These are phyloP conservation scores for Neurospora tetrasperma DNA, from an alignment of 495 filamentous ascomycete genomes.

Conservation along the genomic window DNA sequence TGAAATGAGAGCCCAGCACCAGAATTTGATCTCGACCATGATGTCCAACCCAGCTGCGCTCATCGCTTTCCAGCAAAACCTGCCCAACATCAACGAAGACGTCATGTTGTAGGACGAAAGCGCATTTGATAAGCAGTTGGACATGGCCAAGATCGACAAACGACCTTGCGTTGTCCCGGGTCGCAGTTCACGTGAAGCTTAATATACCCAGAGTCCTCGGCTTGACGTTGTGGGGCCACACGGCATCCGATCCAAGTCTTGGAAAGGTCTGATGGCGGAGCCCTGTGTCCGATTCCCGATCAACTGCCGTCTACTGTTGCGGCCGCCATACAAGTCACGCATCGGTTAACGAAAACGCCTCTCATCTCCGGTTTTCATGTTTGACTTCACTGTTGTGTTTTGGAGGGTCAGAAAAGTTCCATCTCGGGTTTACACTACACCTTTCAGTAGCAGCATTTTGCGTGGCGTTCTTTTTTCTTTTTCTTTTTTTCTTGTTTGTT, in stretches of 20 bases:
- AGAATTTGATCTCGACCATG: slow-evolving; percentile 29
- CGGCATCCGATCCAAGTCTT: neutral
- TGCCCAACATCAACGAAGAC: slow-evolving; percentile 42
- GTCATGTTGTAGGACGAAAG: slow-evolving; percentile 25
- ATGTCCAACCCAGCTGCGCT: slow-evolving; percentile 23
- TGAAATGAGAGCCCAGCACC: slow-evolving; percentile 26
- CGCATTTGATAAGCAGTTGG: neutral
- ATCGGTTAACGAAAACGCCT: neutral
- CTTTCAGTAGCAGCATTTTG: neutral
- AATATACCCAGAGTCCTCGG: neutral
- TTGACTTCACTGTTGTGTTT: neutral
- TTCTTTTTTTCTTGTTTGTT: neutral
- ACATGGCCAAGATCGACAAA: neutral
- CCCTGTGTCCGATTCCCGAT: neutral
- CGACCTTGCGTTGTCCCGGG: neutral
- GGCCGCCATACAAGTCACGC: neutral
- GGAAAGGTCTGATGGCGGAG: neutral
- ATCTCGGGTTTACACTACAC: neutral
- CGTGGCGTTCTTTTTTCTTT: neutral
- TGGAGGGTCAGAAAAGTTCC: neutral
- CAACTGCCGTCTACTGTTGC: neutral
- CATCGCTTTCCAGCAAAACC: slow-evolving; percentile 20
- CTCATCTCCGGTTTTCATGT: neutral
- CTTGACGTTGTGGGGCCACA: neutral
- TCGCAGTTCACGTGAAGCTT: neutral